phyloP scores from a whole-genome alignment of 768 basidiomycete species.

The Pleurotus djamor region DNA sequence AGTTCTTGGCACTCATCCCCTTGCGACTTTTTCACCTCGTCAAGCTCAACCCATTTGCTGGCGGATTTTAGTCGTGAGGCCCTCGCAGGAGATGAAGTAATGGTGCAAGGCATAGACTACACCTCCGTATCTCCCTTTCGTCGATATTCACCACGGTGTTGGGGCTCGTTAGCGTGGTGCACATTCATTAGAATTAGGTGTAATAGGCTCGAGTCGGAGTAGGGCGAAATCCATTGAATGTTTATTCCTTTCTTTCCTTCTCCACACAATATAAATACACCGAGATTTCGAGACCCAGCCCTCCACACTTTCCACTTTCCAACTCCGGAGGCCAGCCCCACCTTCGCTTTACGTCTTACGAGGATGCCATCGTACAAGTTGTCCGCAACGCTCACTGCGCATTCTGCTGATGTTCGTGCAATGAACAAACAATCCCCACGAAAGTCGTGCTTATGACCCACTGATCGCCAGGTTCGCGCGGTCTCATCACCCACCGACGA shows the following conservation, averaged over 20 bases:
- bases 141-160: conserved; percentile 43
- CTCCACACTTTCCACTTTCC: conserved; percentile 16
- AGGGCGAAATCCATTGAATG: neutral
- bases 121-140: conserved; percentile 86
- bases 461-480: conserved; percentile 67
- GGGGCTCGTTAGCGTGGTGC: conserved; percentile 87
- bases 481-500: conserved; percentile 73
- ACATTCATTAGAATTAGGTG: conserved; percentile 44
- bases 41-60: conserved; percentile 34
- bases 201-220: conserved; percentile 1
- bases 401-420: conserved; percentile 70
- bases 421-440: neutral
- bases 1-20: conserved; percentile 32
- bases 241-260: neutral
- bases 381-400: conserved; percentile 67
- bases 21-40: conserved; percentile 36
- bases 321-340: conserved; percentile 31
- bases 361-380: conserved; percentile 49
- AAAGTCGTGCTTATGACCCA: neutral
- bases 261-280: too few relatives aligned
- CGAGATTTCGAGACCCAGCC: conserved; percentile 8
- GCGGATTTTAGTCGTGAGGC: conserved; percentile 43
- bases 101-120: conserved; percentile 85
- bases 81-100: conserved; percentile 91
- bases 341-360: too few relatives aligned